These are phyloP conservation scores for Cyclotella kingstonii DNA, from an alignment of 108 stramenopile genomes.

Conservation along the genomic window DNA sequence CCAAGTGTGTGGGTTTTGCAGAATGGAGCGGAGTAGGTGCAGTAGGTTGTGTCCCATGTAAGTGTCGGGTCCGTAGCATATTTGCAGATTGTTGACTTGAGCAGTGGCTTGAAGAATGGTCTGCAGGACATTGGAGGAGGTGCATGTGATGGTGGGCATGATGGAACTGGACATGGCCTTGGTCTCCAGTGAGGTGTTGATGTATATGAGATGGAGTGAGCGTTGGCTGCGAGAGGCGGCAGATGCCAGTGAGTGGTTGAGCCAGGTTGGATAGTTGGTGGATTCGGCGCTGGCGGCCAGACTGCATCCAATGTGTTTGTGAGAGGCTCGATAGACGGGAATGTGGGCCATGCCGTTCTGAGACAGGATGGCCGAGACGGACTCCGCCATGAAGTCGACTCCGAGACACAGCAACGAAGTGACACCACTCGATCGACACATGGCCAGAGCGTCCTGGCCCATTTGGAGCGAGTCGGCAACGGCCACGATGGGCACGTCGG, in stretches of 20 bases:
- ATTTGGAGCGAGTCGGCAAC: slow-evolving; percentile 94
- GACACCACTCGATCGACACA: slow-evolving; percentile 61
- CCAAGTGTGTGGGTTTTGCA: slow-evolving; percentile 46
- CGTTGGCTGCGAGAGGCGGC: slow-evolving; percentile 14
- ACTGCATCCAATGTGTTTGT: slow-evolving; percentile 80
- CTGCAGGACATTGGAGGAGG: slow-evolving; percentile 85
- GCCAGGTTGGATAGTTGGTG: slow-evolving; percentile 87
- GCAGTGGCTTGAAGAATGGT: slow-evolving; percentile 88
- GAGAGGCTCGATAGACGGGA: slow-evolving; percentile 85
- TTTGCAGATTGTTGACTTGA: slow-evolving; percentile 67
- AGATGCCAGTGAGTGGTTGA: too few relatives aligned
- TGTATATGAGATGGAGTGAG: slow-evolving; percentile 90
- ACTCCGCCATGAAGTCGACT: slow-evolving; percentile 96
- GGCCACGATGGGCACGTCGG: slow-evolving; percentile 54
- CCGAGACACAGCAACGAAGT: slow-evolving; percentile 81
- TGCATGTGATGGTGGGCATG: slow-evolving; percentile 95
- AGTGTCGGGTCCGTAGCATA: slow-evolving; percentile 94
- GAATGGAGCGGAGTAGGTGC: slow-evolving; percentile 60
- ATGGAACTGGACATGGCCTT: slow-evolving; percentile 77
- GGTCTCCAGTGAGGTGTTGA: slow-evolving; percentile 93
- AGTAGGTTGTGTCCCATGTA: slow-evolving; percentile 94
- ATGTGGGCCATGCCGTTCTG: slow-evolving; percentile 69
- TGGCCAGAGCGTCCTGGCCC: slow-evolving; percentile 91
- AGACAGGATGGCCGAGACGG: slow-evolving; percentile 78
- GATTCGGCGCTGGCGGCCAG: slow-evolving; percentile 92